phyloP scores from a whole-genome alignment of 2,329 filamentous ascomycete genomes.

The Lomentospora prolificans region DNA sequence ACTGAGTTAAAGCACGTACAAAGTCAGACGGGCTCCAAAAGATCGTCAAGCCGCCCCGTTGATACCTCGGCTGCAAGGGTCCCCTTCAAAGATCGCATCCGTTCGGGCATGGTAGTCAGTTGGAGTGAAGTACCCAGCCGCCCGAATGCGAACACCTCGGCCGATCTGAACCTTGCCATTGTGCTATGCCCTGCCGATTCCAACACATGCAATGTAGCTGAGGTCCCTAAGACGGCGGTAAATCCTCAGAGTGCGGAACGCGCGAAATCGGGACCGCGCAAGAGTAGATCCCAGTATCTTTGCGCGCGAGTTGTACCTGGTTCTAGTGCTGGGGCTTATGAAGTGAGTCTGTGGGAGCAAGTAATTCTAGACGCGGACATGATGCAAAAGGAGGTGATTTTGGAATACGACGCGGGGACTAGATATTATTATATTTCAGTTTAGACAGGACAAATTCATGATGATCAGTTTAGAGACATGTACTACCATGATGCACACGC shows the following conservation, averaged over 20 bases:
- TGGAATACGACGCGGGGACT: slow-evolving; percentile 33
- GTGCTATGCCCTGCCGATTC: neutral
- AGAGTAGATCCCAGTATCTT: slow-evolving; percentile 18
- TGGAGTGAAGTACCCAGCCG: slow-evolving; percentile 15
- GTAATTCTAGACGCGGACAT: slow-evolving; percentile 20
- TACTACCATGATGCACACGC: no score
- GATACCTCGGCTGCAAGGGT: slow-evolving; percentile 14
- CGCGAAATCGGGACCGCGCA: neutral
- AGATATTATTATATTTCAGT: slow-evolving; percentile 29
- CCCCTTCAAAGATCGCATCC: slow-evolving; percentile 29
- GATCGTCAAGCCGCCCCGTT: slow-evolving; percentile 20
- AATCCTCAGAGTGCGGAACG: neutral
- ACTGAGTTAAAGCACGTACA: neutral
- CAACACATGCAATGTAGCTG: neutral
- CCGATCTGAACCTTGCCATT: neutral
- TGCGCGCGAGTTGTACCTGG: slow-evolving; percentile 27
- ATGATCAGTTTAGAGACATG: no score
- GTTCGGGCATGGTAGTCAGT: slow-evolving; percentile 30
- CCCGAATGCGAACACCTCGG: slow-evolving; percentile 1
- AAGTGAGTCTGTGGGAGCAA: slow-evolving; percentile 29
- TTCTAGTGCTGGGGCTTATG: slow-evolving; percentile 25
- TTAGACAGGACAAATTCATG: no score
- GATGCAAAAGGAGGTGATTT: slow-evolving; percentile 30
- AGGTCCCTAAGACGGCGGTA: neutral
- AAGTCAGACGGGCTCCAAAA: neutral